Evolutionary conservation across 2,329 filamentous ascomycete species (phyloP), one percentile per base, ranked within the genome.

Genomic region (Aspergillus thermomutatus): DNA sequence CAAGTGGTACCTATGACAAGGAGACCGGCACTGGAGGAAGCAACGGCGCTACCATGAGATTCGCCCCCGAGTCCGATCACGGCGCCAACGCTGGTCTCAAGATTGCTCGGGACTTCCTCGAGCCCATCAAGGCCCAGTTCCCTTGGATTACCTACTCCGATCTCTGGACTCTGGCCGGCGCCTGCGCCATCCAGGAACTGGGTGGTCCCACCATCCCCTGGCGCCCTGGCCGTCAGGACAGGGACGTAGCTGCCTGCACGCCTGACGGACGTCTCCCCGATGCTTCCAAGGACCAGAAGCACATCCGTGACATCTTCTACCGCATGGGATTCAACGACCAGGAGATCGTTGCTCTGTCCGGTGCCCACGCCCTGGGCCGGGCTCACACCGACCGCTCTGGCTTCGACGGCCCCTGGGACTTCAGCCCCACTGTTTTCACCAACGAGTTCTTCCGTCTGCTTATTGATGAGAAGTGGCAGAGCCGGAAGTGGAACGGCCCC

Each of bases 251-350:
- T 57, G 90, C 87, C 75, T 97, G 92, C 85, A 96, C 94, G 27
- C 94, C 94, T 51, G 92, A 97, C 71, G 94, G 94, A 64, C 92
- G 93, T 75, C 83, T 92, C 21, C 89, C 92, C 62, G 92, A 99
- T 73, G 93, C 83, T 52, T 75, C 85, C 67, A 85, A 97, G 83
- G 88, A 84, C 59, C 81, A 87, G 60, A 84, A 87, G 71, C 93
- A 97, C 79, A 84, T 97, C 67, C 89, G 94, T 69, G 85, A 85
- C 79, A 93, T 97, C 81, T 99, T 97, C 79, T 85, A 87, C 76
- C 91, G 93, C 73, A 97, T 97, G 93, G 93, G 93, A 65, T 97
- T 97, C 83, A 89, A 94, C 76, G 93, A 99, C 79, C 90, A 90
- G 70, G 92, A 97, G 78, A 97, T 97, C 72, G 93, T 97, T 48